These are phyloP conservation scores for Metschnikowia chrysomelidarum DNA, from an alignment of 805 yeast genomes.

Conservation along the genomic window DNA sequence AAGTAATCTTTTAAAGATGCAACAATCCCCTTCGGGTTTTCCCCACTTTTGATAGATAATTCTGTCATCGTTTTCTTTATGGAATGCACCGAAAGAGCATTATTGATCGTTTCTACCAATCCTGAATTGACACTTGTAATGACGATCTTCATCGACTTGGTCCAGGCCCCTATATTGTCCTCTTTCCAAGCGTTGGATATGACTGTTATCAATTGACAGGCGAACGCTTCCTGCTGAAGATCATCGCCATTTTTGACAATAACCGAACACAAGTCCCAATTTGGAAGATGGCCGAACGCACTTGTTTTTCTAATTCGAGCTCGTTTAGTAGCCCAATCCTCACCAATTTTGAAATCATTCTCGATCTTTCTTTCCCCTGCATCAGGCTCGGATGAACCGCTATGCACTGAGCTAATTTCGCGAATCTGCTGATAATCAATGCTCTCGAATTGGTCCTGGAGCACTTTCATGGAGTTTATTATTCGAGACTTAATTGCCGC, in stretches of 20 bases:
- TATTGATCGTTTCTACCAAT: conserved; percentile 91
- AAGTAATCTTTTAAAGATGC: conserved; percentile 80
- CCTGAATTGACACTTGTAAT: conserved; percentile 90
- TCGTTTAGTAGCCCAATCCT: conserved; percentile 86
- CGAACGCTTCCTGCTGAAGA: conserved; percentile 94
- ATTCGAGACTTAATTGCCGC: conserved; percentile 21
- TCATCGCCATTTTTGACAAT: conserved; percentile 97
- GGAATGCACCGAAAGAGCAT: conserved; percentile 91
- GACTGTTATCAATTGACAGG: conserved; percentile 87
- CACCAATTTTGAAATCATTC: conserved; percentile 89
- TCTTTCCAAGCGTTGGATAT: conserved; percentile 82
- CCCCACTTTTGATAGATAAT: conserved; percentile 62
- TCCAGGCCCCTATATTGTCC: conserved; percentile 77
- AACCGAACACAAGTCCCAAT: conserved; percentile 94
- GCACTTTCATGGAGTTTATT: conserved; percentile 31
- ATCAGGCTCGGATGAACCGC: conserved; percentile 10
- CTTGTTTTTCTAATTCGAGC: conserved; percentile 79
- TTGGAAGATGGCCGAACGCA: conserved; percentile 77
- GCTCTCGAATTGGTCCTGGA: conserved; percentile 41
- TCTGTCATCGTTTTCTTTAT: conserved; percentile 89
- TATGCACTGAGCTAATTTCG: conserved; percentile 3
- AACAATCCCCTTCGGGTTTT: conserved; percentile 68
- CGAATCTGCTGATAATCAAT: conserved; percentile 24
- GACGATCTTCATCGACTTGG: conserved; percentile 86
- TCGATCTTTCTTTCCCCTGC: conserved; percentile 87